Evolutionary conservation across 768 basidiomycete genomes (phyloP).

Genomic region (Strobilomyces echinocephalus): DNA sequence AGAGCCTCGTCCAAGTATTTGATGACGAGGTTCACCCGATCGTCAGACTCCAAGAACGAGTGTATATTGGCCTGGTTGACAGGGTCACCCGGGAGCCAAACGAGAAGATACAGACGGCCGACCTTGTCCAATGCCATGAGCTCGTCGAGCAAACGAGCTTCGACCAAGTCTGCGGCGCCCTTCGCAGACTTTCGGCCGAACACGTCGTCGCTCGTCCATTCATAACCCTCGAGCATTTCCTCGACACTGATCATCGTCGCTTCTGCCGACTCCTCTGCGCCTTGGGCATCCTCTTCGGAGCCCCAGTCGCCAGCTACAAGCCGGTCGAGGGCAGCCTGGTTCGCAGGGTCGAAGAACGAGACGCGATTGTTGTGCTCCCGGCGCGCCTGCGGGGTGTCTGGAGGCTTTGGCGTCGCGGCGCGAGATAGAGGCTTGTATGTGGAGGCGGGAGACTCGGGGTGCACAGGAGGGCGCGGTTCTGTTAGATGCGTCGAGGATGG

Average conservation of each 20-base stretch:
- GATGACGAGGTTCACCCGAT: conserved; percentile 79
- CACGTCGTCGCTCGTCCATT: conserved; percentile 87
- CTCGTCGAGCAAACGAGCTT: conserved; percentile 84
- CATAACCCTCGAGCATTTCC: conserved; percentile 98
- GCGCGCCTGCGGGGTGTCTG: conserved; percentile 36
- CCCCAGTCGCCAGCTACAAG: conserved; percentile 48
- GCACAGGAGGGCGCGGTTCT: conserved; percentile 13
- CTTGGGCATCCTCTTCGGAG: conserved; percentile 47
- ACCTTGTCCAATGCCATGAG: conserved; percentile 93
- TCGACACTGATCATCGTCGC: conserved; percentile 89
- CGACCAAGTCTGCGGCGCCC: conserved; percentile 86
- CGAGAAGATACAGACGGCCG: conserved; percentile 8
- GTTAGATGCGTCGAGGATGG: conserved; percentile 13
- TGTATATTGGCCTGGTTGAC: conserved; percentile 78
- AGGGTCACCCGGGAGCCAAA: not conserved
- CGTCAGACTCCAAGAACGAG: conserved; percentile 95
- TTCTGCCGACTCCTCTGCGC: conserved; percentile 69
- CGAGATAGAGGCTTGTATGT: conserved; percentile 27
- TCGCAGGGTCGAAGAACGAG: conserved; percentile 77
- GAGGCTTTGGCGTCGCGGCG: conserved; percentile 27
- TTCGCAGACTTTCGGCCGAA: conserved; percentile 57
- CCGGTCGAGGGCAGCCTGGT: conserved; percentile 69
- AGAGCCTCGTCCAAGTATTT: conserved; percentile 88
- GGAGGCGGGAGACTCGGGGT: conserved; percentile 15
- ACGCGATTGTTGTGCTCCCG: conserved; percentile 65